Evolutionary conservation across 208 protist species (phyloP).

Genomic region (Trypanosoma cruzi): DNA sequence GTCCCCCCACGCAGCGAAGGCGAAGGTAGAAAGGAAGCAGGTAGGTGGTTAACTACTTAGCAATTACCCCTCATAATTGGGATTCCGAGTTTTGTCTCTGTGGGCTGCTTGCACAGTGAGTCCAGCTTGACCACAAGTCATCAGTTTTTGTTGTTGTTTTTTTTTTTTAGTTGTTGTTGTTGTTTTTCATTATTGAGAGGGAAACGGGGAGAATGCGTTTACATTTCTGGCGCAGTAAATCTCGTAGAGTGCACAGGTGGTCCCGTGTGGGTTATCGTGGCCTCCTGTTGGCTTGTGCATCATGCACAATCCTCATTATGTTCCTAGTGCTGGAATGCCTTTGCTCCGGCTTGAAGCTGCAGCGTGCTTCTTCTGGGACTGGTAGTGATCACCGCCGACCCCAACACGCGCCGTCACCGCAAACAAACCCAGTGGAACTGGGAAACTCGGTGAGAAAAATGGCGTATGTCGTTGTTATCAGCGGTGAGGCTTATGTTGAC

Average conservation of each 20-base stretch:
- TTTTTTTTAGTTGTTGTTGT: neutral
- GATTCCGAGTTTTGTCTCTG: too few relatives aligned
- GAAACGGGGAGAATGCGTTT: neutral
- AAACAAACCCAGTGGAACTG: neutral
- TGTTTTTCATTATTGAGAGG: neutral
- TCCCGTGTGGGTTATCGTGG: neutral
- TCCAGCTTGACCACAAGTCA: too few relatives aligned
- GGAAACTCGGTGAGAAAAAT: neutral
- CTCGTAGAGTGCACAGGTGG: neutral
- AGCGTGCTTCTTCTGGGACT: too few relatives aligned
- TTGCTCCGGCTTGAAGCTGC: neutral
- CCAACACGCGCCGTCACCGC: neutral
- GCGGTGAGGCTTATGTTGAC: conserved; percentile 26
- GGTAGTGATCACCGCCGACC: too few relatives aligned
- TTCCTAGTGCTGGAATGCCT: neutral
- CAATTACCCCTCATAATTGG: neutral
- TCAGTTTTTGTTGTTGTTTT: too few relatives aligned
- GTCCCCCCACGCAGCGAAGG: neutral
- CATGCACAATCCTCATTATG: neutral
- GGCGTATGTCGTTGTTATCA: conserved; percentile 23
- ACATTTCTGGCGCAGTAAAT: neutral
- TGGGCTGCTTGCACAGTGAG: too few relatives aligned
- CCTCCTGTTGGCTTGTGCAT: neutral
- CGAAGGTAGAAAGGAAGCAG: neutral
- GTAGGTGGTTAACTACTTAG: neutral